A percentile compares a stretch with the other conserved stretches of the same genome.
Conservation (phyloP, 108 stramenopile genomes). For the Pseudonitzschia pungens region DNA sequence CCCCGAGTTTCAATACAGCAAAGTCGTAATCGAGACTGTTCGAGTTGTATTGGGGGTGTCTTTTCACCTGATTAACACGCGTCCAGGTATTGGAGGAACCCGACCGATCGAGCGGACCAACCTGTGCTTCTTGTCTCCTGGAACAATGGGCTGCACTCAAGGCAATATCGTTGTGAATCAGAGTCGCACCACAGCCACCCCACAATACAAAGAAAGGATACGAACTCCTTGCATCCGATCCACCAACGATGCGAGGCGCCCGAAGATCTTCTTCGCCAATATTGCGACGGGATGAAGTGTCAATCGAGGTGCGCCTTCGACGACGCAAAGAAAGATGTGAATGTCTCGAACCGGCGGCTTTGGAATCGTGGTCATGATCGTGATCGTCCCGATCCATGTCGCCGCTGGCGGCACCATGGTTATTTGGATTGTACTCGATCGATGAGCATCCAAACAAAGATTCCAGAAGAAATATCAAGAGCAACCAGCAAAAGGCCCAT, state of each 20-base stretch:
- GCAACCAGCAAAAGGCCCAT: too few species aligned
- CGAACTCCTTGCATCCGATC: background rate
- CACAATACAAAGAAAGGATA: constrained; percentile 26
- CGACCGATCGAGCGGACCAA: background rate
- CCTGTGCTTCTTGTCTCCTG: background rate
- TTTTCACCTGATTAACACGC: background rate
- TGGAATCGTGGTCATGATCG: too few species aligned
- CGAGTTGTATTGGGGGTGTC: constrained; percentile 29
- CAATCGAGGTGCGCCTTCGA: too few species aligned
- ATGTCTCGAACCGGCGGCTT: too few species aligned
- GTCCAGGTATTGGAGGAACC: constrained; percentile 4
- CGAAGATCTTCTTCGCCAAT: background rate
- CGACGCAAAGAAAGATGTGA: too few species aligned
- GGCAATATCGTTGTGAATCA: constrained; percentile 34
- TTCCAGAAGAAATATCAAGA: too few species aligned
- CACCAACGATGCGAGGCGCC: constrained; percentile 26
- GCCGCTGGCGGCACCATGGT: too few species aligned
- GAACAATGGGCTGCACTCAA: constrained; percentile 35
- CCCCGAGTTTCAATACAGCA: constrained; percentile 30
- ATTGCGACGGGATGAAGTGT: too few species aligned
- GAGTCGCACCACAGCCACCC: constrained; percentile 33
- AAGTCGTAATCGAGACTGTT: constrained; percentile 27
- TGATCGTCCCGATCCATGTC: too few species aligned
- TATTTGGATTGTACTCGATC: too few species aligned
- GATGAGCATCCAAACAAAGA: too few species aligned